These are phyloP conservation scores for Puccinia polysora DNA, from an alignment of 1,284 basidiomycete genomes.

Conservation along the genomic window DNA sequence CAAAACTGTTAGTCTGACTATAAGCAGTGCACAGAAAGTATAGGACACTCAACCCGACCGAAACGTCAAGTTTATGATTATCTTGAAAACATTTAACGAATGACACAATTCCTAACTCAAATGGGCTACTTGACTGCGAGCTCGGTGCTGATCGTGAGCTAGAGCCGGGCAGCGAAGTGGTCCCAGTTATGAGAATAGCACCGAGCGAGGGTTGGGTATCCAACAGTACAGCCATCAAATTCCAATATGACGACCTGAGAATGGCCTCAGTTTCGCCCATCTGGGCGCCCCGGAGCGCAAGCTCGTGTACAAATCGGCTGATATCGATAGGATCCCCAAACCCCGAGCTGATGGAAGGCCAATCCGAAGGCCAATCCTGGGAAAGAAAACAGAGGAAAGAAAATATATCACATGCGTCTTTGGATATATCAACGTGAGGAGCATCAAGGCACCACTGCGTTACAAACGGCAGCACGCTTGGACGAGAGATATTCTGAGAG, in stretches of 20 bases:
- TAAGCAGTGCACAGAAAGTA: slow-evolving; percentile 35
- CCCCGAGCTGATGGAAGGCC: slow-evolving; percentile 35
- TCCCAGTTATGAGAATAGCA: slow-evolving; percentile 38
- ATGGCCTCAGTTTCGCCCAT: slow-evolving; percentile 3
- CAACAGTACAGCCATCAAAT: slow-evolving; percentile 31
- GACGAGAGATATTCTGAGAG: background rate
- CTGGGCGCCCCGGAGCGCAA: slow-evolving; percentile 23
- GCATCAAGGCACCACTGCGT: slow-evolving; percentile 40
- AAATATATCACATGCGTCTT: slow-evolving; percentile 31
- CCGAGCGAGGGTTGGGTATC: slow-evolving; percentile 40
- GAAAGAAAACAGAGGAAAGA: slow-evolving; percentile 38
- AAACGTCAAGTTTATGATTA: slow-evolving; percentile 24
- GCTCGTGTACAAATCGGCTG: slow-evolving; percentile 25
- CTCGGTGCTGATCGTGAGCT: slow-evolving; percentile 6
- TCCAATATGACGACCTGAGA: slow-evolving; percentile 31
- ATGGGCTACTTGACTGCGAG: slow-evolving; percentile 12
- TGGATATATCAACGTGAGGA: slow-evolving; percentile 9
- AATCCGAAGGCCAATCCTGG: slow-evolving; percentile 42
- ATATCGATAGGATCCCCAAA: slow-evolving; percentile 42
- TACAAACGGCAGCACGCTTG: slow-evolving; percentile 34
- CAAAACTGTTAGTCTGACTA: slow-evolving; percentile 28
- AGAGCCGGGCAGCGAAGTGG: slow-evolving; percentile 6
- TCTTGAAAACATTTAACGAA: slow-evolving; percentile 41
- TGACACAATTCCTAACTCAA: slow-evolving; percentile 29
- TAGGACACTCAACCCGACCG: slow-evolving; percentile 31